Evolutionary conservation across 2,329 filamentous ascomycete genomes (phyloP), one percentile per base, ranked within the genome.

Genomic region (Cordyceps javanica): DNA sequence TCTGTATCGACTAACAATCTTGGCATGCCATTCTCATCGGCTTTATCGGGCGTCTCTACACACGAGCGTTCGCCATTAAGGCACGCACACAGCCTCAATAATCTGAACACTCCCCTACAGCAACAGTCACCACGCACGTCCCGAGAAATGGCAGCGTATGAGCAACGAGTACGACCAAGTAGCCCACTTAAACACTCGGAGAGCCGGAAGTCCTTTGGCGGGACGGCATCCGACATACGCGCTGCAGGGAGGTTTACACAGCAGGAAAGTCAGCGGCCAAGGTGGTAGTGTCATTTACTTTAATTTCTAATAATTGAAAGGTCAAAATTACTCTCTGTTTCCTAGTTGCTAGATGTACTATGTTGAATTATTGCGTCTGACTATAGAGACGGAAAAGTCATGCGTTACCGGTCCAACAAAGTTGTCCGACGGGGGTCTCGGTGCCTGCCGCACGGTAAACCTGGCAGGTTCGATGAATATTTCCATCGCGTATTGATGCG

Each of bases 31-130:
- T 34, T 39, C 26, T 39, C 62, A 16, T 62, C 62, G 25, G 59
- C 68, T 14, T 65, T 64, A 19, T 58, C 67, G 51, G 91, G 92
- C 14, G 80, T 95, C 1, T 91, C 86, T 70, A 87, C 82, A 6
- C 90, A 96, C 69, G 85, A 86, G 6, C 88, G 87, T 41, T 96
- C 90, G 11, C 93, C 93, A 0, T 72, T 97, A 13, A 88, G 91
- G 65, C 96, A 96, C 69, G 80, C 89, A 2, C 76, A 76, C 14
- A 84, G 84, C 77, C 64, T 90, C 75, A 72, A 83, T 72, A 71
- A 89, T 58, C 76, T 84, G 44, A 75, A 77, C 63, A 67, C 63
- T 14, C 72, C 66, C 10, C 23, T 42, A 6, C 71, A 72, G 25
- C 66, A 69, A 8, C 62, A 67, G 8, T 80, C 80, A 38, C 83